Evolutionary conservation across 352 stramenopile species (phyloP), one percentile per base, ranked within the genome.

Genomic region (Pilasporangium apinafurcum): DNA sequence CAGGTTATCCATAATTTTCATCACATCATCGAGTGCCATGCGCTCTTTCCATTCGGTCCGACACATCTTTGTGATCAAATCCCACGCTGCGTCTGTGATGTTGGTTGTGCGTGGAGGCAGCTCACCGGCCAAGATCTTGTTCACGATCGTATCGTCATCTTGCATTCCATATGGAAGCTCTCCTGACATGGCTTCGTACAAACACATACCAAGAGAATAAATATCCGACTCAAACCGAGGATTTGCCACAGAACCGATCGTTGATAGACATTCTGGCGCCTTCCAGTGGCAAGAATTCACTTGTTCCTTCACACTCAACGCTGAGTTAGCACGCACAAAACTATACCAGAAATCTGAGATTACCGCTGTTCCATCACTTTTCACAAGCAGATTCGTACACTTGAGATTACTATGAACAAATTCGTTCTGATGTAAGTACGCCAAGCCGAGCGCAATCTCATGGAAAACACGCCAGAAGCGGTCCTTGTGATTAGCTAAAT

Each of bases 321-420:
- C 50, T 0, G 58, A 69, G 43, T 72, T 44, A 20, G 32, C 57
- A 12, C 46, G 48, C 18, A 71, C 66, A 42, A 64, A 73, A 8
- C 40, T 58, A 27, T 64, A 72, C 7, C 62, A 56, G 16, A 78
- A 78, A 53, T 78, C 66, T 34, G 52, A 62, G 44, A 78, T 57
- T 44, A 64, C 63, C 20, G 61, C 59, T 7, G 59, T 41, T 4
- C 12, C 8, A 29, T 37, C 41, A 0, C 7, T 16, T 14, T 75
- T 80, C 8, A 96, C 59, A 4, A 96, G 63, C 17, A 96, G 51
- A 52, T 96, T 96, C 38, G 65, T 84, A 36, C 78, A 85, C 46
- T 96, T 96, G 17, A 96, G 63, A 40, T 96, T 81, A 9, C 86
- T 75, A 38, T 96, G 86, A 9, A 96, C 65, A 9, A 87, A 59